These are phyloP conservation scores for Termitomyces sp. DNA, from an alignment of 768 basidiomycete genomes.

Conservation along the genomic window DNA sequence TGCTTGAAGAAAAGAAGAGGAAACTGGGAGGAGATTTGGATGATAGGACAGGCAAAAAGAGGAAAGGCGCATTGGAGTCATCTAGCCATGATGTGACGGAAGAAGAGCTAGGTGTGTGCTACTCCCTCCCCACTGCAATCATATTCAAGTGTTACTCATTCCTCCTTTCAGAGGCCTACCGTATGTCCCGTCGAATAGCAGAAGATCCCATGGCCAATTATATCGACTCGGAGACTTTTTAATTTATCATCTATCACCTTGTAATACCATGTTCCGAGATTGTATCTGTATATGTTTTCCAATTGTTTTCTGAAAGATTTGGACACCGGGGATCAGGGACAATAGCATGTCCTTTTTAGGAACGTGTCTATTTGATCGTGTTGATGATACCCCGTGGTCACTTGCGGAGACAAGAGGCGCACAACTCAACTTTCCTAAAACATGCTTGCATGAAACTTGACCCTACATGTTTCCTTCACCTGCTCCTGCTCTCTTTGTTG, in stretches of 20 bases:
- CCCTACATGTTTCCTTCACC: conserved; percentile 38
- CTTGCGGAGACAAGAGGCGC: neutral
- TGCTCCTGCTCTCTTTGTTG: conserved; percentile 67
- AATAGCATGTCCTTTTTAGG: neutral
- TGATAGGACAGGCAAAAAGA: conserved; percentile 57
- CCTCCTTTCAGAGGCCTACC: conserved; percentile 75
- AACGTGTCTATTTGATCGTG: neutral
- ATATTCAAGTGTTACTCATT: conserved; percentile 11
- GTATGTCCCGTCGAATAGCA: conserved; percentile 67
- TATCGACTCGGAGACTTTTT: conserved; percentile 50
- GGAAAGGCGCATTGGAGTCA: conserved; percentile 44
- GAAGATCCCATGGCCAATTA: conserved; percentile 96
- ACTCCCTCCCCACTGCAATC: conserved; percentile 24
- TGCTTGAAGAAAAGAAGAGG: conserved; percentile 79
- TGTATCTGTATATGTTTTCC: neutral
- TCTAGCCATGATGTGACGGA: conserved; percentile 82
- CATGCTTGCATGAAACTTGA: neutral
- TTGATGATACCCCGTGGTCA: neutral
- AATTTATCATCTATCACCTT: neutral
- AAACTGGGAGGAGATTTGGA: conserved; percentile 60
- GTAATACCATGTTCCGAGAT: neutral
- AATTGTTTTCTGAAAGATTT: neutral
- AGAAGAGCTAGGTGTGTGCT: conserved; percentile 66
- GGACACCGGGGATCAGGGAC: neutral
- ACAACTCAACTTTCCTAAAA: neutral